phyloP scores from a whole-genome alignment of 2,329 filamentous ascomycete genomes.

The Coniochaeta sp. region DNA sequence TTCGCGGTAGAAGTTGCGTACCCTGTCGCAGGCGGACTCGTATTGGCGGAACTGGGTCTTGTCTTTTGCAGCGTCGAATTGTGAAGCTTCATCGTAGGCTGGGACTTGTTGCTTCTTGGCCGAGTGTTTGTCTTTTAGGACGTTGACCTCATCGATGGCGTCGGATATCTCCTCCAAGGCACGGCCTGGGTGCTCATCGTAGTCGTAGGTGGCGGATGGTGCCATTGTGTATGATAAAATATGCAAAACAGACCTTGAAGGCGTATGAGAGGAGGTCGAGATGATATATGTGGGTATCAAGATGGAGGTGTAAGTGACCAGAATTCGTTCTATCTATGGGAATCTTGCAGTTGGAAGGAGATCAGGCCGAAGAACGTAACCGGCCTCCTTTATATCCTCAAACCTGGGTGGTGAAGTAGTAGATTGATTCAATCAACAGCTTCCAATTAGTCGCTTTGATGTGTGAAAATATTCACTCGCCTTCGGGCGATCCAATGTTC shows the following conservation, averaged over 20 bases:
- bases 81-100: slow-evolving; percentile 11
- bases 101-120: not conserved
- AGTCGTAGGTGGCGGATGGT: slow-evolving; percentile 17
- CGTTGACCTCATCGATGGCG: slow-evolving; percentile 25
- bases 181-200: slow-evolving; percentile 13
- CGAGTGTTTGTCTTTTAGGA: slow-evolving; percentile 15
- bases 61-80: slow-evolving; percentile 21
- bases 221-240: slow-evolving; percentile 15
- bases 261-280: not conserved
- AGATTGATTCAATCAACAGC: not conserved
- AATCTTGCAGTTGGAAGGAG: not conserved
- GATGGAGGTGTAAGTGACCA: not conserved
- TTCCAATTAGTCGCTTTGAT: not conserved
- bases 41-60: slow-evolving; percentile 51
- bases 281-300: not conserved
- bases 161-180: slow-evolving; percentile 26
- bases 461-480: not conserved
- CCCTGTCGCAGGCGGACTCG: slow-evolving; percentile 71
- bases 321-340: not conserved
- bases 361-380: not conserved
- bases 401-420: not conserved
- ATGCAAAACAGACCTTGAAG: not conserved
- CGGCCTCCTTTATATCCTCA: not conserved
- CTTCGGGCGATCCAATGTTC: not conserved
- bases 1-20: slow-evolving; percentile 77